Evolutionary conservation across 2,329 filamentous ascomycete species (phyloP), one percentile per base, ranked within the genome.

Genomic region (Phialophora macrospora): DNA sequence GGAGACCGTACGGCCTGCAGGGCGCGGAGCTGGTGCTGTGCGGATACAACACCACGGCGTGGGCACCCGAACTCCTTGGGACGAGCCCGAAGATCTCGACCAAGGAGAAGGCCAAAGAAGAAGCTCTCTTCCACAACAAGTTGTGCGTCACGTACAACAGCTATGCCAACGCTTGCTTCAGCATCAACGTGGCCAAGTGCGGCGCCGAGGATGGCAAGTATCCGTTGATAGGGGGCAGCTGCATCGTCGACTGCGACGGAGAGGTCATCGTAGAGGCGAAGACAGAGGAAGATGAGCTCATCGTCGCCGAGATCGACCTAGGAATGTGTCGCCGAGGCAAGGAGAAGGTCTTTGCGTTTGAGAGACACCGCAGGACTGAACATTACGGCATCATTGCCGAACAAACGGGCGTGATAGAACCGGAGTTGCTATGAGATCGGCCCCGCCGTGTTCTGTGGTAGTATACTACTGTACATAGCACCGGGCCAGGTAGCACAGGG

Each of bases 141-240:
- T 74, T 85, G 22, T 80, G 82, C 8, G 82, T 83, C 77, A 82
- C 84, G 72, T 78, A 79, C 0, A 82, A 84, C 56, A 81, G 79
- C 66, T 85, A 85, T 70, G 82, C 82, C 72, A 84, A 85, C 69
- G 79, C 80, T 7, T 82, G 80, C 62, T 85, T 82, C 70, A 81
- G 79, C 20, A 79, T 85, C 62, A 79, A 78, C 48, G 78, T 80
- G 2, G 83, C 80, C 12, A 80, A 83, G 62, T 82, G 80, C 41
- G 83, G 83, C 3, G 67, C 80, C 5, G 83, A 85, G 69, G 82
- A 85, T 71, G 81, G 81, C n/a, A 78, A 80, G 65, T 81, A 78
- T 67, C 77, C 80, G 59, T 74, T 85, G 62, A 83, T 85, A 56
- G 82, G 75, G 6, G 82, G 81, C 4, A 82, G 79, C 61, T 77